Percentiles rank a stretch among this genome's conserved stretches.
These are phyloP conservation scores for Candida patagonica DNA, from an alignment of 805 yeast genomes.

Conservation along the genomic window DNA sequence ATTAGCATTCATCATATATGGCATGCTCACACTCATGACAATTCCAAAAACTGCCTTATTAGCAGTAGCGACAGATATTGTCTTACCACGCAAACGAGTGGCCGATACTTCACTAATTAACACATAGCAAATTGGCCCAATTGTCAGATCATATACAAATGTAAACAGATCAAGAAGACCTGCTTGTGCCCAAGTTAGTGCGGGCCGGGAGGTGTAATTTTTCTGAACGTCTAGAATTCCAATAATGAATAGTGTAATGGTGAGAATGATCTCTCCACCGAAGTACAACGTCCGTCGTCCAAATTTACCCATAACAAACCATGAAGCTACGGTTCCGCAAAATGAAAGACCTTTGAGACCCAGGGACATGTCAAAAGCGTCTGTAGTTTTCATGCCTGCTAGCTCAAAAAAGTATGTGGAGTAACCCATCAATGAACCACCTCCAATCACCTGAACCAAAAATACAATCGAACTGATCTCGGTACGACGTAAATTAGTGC, in stretches of 20 bases:
- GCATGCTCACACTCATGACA: conserved; percentile 20
- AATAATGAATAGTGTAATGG: conserved; percentile 9
- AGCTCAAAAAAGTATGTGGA: conserved; percentile 16
- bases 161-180: conserved; percentile 37
- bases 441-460: conserved; percentile 32
- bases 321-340: conserved; percentile 29
- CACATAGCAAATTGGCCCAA: conserved; percentile 36
- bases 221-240: conserved; percentile 13
- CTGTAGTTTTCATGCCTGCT: conserved; percentile 15
- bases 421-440: conserved; percentile 8
- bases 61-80: conserved; percentile 34
- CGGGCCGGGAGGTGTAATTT: too few species aligned
- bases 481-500: conserved; percentile 40
- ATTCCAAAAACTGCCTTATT: too few species aligned
- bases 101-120: conserved; percentile 36
- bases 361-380: conserved; percentile 37
- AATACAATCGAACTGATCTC: conserved; percentile 38
- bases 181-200: conserved; percentile 28
- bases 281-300: conserved; percentile 18
- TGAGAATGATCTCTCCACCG: conserved; percentile 9
- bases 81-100: conserved; percentile 33
- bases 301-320: conserved; percentile 15
- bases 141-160: conserved; percentile 36
- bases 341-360: conserved; percentile 39
- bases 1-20: conserved; percentile 42